Evolutionary conservation across 257 asterid genomes (phyloP), one percentile per base, ranked within the genome.

Genomic region (Apocynum venetum): DNA sequence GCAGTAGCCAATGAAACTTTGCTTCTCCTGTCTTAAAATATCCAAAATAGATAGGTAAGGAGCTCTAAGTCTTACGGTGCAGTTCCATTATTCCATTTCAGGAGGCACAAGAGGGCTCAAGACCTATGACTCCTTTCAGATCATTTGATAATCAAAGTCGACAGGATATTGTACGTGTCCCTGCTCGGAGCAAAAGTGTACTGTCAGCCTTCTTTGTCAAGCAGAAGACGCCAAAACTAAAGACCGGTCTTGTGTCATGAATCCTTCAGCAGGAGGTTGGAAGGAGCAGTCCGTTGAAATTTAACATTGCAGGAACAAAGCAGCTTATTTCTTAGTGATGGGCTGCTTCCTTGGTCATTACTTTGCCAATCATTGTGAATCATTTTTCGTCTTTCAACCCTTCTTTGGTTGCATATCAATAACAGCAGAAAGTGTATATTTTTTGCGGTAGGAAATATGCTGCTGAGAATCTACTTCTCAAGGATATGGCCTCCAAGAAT

Each of bases 151-250:
- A 83, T 65, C 80, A 86, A 66, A 68, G 79, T 60, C 84, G 78
- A 60, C 85, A 72, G 76, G 89, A 85, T 77, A 56, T 71, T 68
- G 81, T 85, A 49, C 86, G 84, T 9, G 85, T 83, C 3, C 93
- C 92, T 78, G 76, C 76, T 66, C 90, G 94, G 41, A 91, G 94
- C 78, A 94, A 86, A 82, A 91, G 93, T 67, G 46, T 94, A 85
- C 83, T 94, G 70, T 88, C 98, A 1, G 76, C 91, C 41, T 87
- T 94, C 88, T 94, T 91, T 81, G 84, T 81, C 79, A 93, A 88
- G 88, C 91, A 89, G 69, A 91, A 93, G 89, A 72, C 90, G 44
- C 80, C 82, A 59, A 88, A 83, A 72, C 71, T 81, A 77, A 86
- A 79, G 80, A 69, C 81, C 8, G 71, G 75, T 67, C 72, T 80